Base-by-base conservation (phyloP, 768 basidiomycete species). In the Tulasnella sp. region DNA sequence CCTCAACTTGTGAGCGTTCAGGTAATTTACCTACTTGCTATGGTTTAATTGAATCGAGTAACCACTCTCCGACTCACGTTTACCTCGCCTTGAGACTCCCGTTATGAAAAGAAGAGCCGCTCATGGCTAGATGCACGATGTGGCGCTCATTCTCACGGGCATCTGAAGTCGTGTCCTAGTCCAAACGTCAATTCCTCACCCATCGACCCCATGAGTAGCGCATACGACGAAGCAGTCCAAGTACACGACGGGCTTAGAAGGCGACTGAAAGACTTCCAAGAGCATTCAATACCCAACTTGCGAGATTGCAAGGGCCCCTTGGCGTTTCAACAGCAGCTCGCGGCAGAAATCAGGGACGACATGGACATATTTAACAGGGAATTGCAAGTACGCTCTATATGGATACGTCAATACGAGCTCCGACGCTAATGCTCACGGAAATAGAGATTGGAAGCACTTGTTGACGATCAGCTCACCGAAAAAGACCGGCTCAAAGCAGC, bases 281-380 rank as follows among this genome's bases (percentile, higher is more conserved):
- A 91, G 16, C 91, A 91, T 83, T 94, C 96, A 85, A 89, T 98
- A 46, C 94, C 95, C 1, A 90, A 93, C 2, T 87, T 98, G 75
- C 88, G 89, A 12, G 84, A 87, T 76, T 97, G 94, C 85, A 87
- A 86, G 12, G 95, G 93, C 0, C 93, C 96, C 0, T 86, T 94
- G 14, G 85, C 89, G 0, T 84, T 90, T 3, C 96, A 97, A 83
- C 93, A 96, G 84, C 89, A 91, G 74, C 88, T 93, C 77, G 91
- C 92, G 0, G 91, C 90, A 5, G 95, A 96, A 84, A 85, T 96
- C 80, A 88, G 94, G 42, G 93, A 93, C 77, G 96, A 96, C 83
- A 86, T 96, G 24, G 92, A 92, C 50, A 83, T 86, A 0, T 88
- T 93, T 31, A 87, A 88, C 9, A 87, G 88, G 54, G 90, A 92